Evolutionary conservation across 1,139 yeast genomes (phyloP).

Genomic region (Kodamaea sp.): DNA sequence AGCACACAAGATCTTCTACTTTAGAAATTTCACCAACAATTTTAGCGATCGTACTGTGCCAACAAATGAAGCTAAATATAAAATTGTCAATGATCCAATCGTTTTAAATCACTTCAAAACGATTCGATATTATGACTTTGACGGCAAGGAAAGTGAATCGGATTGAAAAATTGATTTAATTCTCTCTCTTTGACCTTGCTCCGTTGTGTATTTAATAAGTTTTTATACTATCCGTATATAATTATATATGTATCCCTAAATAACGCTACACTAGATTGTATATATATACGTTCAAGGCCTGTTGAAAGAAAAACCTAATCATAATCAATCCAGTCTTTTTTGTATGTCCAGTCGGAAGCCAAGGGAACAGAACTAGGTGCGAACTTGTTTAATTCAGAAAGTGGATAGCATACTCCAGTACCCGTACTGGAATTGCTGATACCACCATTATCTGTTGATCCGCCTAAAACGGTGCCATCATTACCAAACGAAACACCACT

Average conservation of each 20-base stretch:
- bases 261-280: background rate
- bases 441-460: conserved; percentile 13
- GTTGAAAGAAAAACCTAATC: conserved; percentile 14
- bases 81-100: conserved; percentile 5
- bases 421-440: conserved; percentile 25
- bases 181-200: background rate
- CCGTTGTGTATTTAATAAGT: background rate
- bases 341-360: conserved; percentile 38
- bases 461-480: conserved; percentile 2
- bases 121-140: background rate
- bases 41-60: conserved; percentile 14
- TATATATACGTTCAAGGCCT: background rate
- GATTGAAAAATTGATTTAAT: background rate
- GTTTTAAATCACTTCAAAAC: background rate
- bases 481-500: conserved; percentile 9
- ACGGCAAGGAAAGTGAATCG: background rate
- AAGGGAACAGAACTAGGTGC: conserved; percentile 43
- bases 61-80: conserved; percentile 6
- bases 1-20: conserved; percentile 12
- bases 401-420: conserved; percentile 8
- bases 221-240: background rate
- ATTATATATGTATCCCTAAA: background rate
- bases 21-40: conserved; percentile 7
- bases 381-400: conserved; percentile 16
- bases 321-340: conserved; percentile 34